These are phyloP conservation scores for Mycena rebaudengoi DNA, from an alignment of 768 basidiomycete species.

Conservation along the genomic window DNA sequence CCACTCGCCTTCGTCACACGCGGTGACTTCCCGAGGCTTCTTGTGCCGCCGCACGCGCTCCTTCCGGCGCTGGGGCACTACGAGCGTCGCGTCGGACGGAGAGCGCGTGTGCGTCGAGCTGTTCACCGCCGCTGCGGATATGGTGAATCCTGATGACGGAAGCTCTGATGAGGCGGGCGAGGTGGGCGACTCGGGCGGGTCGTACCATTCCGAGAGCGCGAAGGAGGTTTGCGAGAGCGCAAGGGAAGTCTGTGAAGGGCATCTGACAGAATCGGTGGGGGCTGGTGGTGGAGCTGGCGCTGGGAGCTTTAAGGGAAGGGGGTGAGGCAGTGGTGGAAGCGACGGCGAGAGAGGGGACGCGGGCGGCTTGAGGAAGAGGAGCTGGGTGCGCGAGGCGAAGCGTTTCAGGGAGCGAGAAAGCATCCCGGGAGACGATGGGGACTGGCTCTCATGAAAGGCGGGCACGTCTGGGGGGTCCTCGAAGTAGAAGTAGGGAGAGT, in stretches of 20 bases:
- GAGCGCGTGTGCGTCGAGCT: conserved; percentile 1
- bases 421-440: not conserved
- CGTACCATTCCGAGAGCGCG: conserved; percentile 19
- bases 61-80: not conserved
- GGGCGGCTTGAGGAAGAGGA: not conserved
- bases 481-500: conserved; percentile 24
- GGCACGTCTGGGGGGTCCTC: conserved; percentile 19
- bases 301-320: not conserved
- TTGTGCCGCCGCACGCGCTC: not conserved
- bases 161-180: not conserved
- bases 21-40: no score
- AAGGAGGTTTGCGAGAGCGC: conserved; percentile 5
- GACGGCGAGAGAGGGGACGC: not conserved
- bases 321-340: not conserved
- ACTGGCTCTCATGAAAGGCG: not conserved
- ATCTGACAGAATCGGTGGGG: not conserved
- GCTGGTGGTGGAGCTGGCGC: not conserved
- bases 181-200: not conserved
- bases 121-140: not conserved
- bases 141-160: not conserved
- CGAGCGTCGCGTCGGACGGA: conserved; percentile 16
- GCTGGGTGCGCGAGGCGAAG: conserved; percentile 19
- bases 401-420: conserved; percentile 16
- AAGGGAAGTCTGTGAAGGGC: not conserved
- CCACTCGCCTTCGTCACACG: no score